Evolutionary conservation across 257 asterid genomes (phyloP).

Genomic region (Salvia splendens): DNA sequence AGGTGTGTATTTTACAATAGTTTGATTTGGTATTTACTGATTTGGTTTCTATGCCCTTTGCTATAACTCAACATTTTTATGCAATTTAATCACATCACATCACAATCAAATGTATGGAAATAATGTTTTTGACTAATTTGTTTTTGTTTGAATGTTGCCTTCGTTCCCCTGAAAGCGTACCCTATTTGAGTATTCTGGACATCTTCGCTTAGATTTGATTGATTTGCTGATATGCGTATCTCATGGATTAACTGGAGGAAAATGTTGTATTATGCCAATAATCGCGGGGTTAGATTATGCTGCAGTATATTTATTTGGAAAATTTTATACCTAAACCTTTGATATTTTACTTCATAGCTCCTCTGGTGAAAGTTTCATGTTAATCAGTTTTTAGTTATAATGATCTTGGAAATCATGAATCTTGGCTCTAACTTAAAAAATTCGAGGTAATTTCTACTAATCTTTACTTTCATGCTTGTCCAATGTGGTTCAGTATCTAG

Average conservation of each 20-base stretch:
- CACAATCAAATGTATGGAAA: background rate
- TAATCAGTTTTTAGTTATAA: background rate
- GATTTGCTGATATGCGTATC: background rate
- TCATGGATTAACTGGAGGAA: constrained; percentile 15
- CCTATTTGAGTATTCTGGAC: constrained; percentile 14
- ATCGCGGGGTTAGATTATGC: background rate
- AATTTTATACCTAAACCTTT: background rate
- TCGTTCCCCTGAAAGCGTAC: background rate
- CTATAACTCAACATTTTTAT: background rate
- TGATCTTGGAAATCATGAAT: background rate
- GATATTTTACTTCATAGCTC: background rate
- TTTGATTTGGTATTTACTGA: constrained; percentile 5
- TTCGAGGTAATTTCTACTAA: background rate
- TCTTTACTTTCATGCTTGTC: background rate
- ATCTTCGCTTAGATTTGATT: background rate
- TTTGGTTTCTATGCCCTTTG: background rate
- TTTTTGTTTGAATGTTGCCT: background rate
- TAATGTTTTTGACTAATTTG: background rate
- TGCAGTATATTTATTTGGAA: background rate
- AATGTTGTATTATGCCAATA: background rate
- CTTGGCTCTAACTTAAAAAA: background rate
- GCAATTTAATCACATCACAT: background rate
- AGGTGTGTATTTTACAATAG: constrained; percentile 51
- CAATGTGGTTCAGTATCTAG: constrained; percentile 1
- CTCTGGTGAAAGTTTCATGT: constrained; percentile 17